Evolutionary conservation across 1,139 yeast genomes (phyloP).

Genomic region (Torulaspora globosa): DNA sequence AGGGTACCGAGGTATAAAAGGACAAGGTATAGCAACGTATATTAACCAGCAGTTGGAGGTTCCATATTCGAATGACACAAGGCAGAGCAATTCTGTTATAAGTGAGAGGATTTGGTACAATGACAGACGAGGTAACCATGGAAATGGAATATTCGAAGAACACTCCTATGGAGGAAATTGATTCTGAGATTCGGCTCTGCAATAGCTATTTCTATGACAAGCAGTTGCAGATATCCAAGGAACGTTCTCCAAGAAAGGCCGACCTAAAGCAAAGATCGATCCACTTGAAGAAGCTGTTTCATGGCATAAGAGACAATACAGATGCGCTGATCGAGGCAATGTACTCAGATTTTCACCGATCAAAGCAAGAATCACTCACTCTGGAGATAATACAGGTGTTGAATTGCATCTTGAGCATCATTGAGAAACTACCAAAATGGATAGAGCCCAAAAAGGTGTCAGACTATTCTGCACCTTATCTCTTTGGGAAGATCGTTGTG

Average conservation of each 20-base stretch:
- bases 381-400: constrained; percentile 53
- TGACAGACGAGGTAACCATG: constrained; percentile 2
- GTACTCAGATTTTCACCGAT: constrained; percentile 60
- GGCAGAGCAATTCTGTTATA: background rate
- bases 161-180: constrained; percentile 25
- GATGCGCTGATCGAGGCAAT: constrained; percentile 57
- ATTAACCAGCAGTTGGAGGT: too few relatives aligned
- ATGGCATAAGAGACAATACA: constrained; percentile 57
- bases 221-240: constrained; percentile 20
- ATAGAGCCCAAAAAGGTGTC: constrained; percentile 49
- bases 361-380: constrained; percentile 55
- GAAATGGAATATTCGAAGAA: constrained; percentile 3
- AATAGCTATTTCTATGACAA: constrained; percentile 20
- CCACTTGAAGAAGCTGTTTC: constrained; percentile 66
- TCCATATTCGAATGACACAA: too few relatives aligned
- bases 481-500: constrained; percentile 47
- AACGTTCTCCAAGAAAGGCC: constrained; percentile 29
- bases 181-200: constrained; percentile 17
- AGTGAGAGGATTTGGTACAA: background rate
- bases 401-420: constrained; percentile 57
- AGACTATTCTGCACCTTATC: constrained; percentile 46
- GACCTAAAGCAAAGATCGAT: constrained; percentile 56
- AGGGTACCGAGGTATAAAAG: background rate
- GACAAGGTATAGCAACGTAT: too few relatives aligned
- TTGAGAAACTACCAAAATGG: constrained; percentile 61